phyloP scores from a whole-genome alignment of 495 filamentous ascomycete species.

The Aspergillus homomorphus region DNA sequence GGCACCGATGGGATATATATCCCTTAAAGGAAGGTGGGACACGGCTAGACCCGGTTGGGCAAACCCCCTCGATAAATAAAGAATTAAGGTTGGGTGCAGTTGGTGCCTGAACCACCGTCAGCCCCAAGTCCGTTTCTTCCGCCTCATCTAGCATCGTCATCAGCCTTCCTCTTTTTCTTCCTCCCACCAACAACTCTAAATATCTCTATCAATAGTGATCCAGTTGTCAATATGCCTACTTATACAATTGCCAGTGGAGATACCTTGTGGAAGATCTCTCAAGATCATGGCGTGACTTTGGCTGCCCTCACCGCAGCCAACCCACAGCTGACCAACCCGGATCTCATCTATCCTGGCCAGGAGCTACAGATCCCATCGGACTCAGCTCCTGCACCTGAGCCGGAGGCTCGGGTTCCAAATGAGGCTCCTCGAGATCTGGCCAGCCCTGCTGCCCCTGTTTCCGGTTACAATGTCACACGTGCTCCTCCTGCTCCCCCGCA shows the following conservation, averaged over 20 bases:
- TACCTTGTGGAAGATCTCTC: conserved; percentile 7
- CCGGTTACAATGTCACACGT: not conserved
- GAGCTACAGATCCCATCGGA: conserved; percentile 1
- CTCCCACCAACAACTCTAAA: not conserved
- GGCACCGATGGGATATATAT: not conserved
- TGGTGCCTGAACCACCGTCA: not conserved
- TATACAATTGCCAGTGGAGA: conserved; percentile 11
- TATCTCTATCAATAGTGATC: not conserved
- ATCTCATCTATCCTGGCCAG: conserved; percentile 9
- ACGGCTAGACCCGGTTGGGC: not conserved
- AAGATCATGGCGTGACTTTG: conserved; percentile 7
- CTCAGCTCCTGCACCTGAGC: not conserved
- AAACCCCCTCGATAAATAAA: not conserved
- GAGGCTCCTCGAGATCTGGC: not conserved
- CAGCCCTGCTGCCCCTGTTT: not conserved
- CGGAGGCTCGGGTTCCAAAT: not conserved
- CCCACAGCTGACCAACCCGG: conserved; percentile 11
- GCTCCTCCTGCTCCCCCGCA: conserved; percentile 1
- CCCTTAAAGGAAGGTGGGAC: not conserved
- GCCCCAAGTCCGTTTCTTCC: too few species aligned
- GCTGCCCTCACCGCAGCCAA: conserved; percentile 7
- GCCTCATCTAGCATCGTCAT: not conserved
- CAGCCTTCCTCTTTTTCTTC: not conserved
- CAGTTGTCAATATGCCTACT: not conserved
- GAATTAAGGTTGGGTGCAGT: not conserved